A percentile compares a stretch with the other conserved stretches of the same genome.
Evolutionary conservation across 805 yeast species (phyloP).

Genomic region (Ogataea corticis): DNA sequence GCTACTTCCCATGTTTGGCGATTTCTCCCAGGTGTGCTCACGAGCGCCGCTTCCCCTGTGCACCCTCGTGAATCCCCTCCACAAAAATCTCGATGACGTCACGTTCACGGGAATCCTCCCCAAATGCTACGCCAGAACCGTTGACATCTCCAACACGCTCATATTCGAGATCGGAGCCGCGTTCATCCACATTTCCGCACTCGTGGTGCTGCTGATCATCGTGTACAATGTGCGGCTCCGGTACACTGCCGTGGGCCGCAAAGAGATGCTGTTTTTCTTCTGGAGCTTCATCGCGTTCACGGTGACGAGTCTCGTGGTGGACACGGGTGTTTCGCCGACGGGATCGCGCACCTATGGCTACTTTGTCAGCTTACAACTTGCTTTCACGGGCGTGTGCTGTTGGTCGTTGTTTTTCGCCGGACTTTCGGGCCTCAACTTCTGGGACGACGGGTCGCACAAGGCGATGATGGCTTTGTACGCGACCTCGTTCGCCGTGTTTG

Average conservation of each 20-base stretch:
- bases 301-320: conserved; percentile 72
- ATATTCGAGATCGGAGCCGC: conserved; percentile 89
- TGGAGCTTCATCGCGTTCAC: conserved; percentile 58
- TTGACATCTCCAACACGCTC: conserved; percentile 86
- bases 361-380: conserved; percentile 81
- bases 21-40: conserved; percentile 60
- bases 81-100: conserved; percentile 29
- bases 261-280: conserved; percentile 78
- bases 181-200: conserved; percentile 75
- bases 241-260: conserved; percentile 92
- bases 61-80: conserved; percentile 59
- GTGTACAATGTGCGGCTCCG: conserved; percentile 76
- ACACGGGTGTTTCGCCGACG: conserved; percentile 91
- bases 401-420: conserved; percentile 72
- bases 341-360: conserved; percentile 73
- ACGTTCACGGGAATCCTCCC: conserved; percentile 66
- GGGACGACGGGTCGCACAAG: conserved; percentile 87
- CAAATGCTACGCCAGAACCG: conserved; percentile 79
- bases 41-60: conserved; percentile 79
- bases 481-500: conserved; percentile 57
- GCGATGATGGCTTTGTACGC: conserved; percentile 61
- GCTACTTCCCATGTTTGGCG: conserved; percentile 71
- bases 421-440: conserved; percentile 78
- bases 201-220: conserved; percentile 65
- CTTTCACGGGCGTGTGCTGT: conserved; percentile 70